Evolutionary conservation across 106 monocot genomes (phyloP), one percentile per base, ranked within the genome.

Genomic region (Phalaenopsis aphrodite): DNA sequence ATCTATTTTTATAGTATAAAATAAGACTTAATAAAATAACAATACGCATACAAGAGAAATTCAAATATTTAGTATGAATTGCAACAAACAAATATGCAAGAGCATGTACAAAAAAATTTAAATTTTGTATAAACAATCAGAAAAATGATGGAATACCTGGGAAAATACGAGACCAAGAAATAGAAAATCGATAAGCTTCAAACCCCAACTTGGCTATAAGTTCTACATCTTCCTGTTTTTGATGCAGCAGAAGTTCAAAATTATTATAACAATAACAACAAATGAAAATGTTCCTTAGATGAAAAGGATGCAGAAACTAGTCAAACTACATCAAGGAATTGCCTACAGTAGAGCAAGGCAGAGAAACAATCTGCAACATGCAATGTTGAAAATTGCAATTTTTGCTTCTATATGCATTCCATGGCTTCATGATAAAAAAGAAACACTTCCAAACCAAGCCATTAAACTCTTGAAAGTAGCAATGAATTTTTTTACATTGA

Each of bases 101-200:
- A 18, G 46, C 18, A 72, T 16, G 21, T 19, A 11, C 2, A 17
- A 41, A 5, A 56, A 78, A 58, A 39, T 37, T 37, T 11, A 52
- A 77, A 6, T 38, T 64, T 39, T 5, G 21, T 12, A 69, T 49
- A 55, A 36, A 56, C 41, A 68, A 78, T 78, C 30, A 1, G 45
- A 55, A 41, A 67, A 5, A 49, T 45, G 38, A 75, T 3, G 3
- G 24, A 11, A 48, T 89, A 90, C 94, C 94, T 81, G 97, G 97
- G 46, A 97, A 90, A 77, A 97, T 97, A 57, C 97, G 97, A 48
- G 94, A 43, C 97, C 97, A 97, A 23, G 92, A 92, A 80, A 97
- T 88, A 38, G 97, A 97, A 86, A 97, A 97, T 14, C 97, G 85
- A 76, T 97, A 97, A 76, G 97, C 97, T 76, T 82, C 82, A 78